Evolutionary conservation across 176 grass and related monocot genomes (phyloP).

Genomic region (Triticum dicoccoides): DNA sequence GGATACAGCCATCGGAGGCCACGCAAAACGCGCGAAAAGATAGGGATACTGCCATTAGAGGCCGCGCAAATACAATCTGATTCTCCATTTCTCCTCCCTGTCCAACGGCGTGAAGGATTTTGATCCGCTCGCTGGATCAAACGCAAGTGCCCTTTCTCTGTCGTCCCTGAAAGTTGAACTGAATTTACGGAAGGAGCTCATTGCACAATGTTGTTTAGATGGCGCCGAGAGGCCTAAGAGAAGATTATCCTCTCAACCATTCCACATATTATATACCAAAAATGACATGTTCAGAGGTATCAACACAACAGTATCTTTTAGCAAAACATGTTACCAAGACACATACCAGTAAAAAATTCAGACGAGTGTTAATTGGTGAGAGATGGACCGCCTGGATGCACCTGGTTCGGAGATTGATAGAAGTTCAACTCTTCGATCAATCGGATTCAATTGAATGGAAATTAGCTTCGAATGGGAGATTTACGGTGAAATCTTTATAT

Average conservation of each 20-base stretch:
- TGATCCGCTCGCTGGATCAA: neutral
- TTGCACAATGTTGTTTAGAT: too few species aligned
- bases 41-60: neutral
- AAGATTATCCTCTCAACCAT: neutral
- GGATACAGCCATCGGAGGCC: neutral
- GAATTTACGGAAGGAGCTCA: neutral
- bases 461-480: too few species aligned
- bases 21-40: neutral
- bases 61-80: slow-evolving; percentile 4
- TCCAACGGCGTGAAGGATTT: neutral
- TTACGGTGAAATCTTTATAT: too few species aligned
- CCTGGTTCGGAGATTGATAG: too few species aligned
- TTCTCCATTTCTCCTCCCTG: neutral
- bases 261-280: neutral
- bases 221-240: neutral
- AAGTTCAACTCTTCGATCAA: too few species aligned
- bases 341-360: too few species aligned
- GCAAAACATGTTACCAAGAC: neutral
- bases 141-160: neutral
- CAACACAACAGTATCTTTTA: neutral
- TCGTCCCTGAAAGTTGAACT: neutral
- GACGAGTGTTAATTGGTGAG: too few species aligned
- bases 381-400: too few species aligned
- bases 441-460: too few species aligned
- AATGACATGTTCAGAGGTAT: neutral